Evolutionary conservation across 2,329 filamentous ascomycete genomes (phyloP), one percentile per base, ranked within the genome.

Genomic region (Sarocladium brachiariae): DNA sequence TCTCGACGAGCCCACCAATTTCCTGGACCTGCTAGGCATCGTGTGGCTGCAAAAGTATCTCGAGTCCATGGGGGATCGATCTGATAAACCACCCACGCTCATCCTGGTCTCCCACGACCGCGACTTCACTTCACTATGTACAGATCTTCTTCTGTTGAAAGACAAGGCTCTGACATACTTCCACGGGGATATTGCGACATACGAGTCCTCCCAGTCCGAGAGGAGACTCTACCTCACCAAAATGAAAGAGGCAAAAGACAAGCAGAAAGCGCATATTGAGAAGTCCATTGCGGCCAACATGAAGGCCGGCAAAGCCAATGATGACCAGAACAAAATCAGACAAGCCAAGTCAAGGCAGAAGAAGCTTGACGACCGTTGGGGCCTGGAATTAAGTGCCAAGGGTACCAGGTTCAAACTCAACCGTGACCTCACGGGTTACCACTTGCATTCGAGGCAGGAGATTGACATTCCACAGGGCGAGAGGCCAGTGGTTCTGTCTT

Each of bases 1-100:
- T 48, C 78, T 95, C 2, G 89, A 95, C 63, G 89, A 95, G 62
- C 89, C 89, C 0, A 95, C 89, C 30, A 95, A 95, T 61, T 95
- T 89, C 61, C 76, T 95, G 1, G 89, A 95, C 60, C 72, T 95
- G 1, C 75, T 90, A 0, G 87, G 87, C 1, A 90, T 95, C 52
- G 80, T 95, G 51, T 95, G 89, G 88, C 73, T 96, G 1, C 85
- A 95, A 61, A 77, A 77, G 11, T 84, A 90, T 60, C 77, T 95
- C 9, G 71, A 77, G 33, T 69, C 75, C 1, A 65, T 84, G 1
- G 65, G 84, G 2, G 72, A 74, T 3, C 76, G 81, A 18, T 65
- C 64, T 0, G 68, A 74, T 0, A 67, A 73, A 2, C 78, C 77
- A 0, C 78, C 79, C 0, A 93, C 88, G 0, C 74, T 93, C 1